Percentiles rank a stretch among this genome's conserved stretches.
These are phyloP conservation scores for Elaeis guineensis DNA, from an alignment of 176 grass and related monocot species.

Conservation along the genomic window DNA sequence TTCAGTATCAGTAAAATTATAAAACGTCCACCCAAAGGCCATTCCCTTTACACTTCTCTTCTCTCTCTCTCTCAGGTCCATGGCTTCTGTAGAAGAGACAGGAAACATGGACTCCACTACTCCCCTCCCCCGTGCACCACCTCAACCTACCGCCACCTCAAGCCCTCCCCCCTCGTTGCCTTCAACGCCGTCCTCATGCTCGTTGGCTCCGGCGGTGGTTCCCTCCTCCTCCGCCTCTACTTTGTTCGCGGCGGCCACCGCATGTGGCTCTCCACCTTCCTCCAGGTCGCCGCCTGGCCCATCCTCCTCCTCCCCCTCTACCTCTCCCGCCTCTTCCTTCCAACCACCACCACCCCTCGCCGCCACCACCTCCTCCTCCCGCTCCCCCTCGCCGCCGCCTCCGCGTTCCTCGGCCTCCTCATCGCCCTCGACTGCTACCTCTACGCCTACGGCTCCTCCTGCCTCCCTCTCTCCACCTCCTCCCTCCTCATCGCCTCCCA, in stretches of 20 bases:
- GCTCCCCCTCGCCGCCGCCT: conserved; percentile 18
- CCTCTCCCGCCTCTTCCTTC: conserved; percentile 16
- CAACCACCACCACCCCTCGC: conserved; percentile 12
- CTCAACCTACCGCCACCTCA: no score
- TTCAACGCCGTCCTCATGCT: conserved; percentile 44
- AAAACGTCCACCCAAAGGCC: no score
- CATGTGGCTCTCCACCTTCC: conserved; percentile 43
- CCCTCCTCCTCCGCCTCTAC: conserved; percentile 66
- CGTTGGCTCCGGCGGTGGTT: conserved; percentile 36
- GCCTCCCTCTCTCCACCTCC: conserved; percentile 65
- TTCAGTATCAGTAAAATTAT: no score
- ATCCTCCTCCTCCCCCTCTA: conserved; percentile 11
- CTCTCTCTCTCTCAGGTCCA: no score
- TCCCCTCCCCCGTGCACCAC: neutral
- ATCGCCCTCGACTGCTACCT: conserved; percentile 41
- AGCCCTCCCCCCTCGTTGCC: conserved; percentile 28
- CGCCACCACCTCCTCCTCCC: conserved; percentile 19
- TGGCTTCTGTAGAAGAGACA: no score
- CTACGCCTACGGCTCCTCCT: conserved; percentile 38
- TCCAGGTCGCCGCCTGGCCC: conserved; percentile 57
- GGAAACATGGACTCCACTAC: no score
- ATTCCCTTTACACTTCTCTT: no score
- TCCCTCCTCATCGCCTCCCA: conserved; percentile 68
- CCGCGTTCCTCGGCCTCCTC: conserved; percentile 28
- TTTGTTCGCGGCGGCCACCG: conserved; percentile 47